Base-by-base conservation (phyloP, 2,329 filamentous ascomycete genomes). In the Aspergillus brunneoviolaceus region DNA sequence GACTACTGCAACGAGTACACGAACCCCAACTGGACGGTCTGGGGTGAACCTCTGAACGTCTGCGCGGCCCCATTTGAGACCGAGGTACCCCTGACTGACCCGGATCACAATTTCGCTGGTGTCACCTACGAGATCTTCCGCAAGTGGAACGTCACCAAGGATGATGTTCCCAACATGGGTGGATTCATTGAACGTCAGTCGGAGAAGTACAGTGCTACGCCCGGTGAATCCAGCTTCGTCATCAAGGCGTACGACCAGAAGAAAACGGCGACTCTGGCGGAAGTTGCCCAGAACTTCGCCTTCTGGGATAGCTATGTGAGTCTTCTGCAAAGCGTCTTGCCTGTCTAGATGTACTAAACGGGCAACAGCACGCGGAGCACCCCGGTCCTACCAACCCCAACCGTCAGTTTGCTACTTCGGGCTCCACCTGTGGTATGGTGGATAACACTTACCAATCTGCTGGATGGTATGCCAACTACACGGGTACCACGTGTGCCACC, bases 381-480 rank as follows among this genome's bases (percentile, higher is more conserved):
- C 75, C 76, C 2, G 76, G 76, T 7, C 75, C 76, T 12, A 79
- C 75, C 10, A 76, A 78, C 61, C 69, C 74, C 14, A 78, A 79
- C 58, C 72, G 75, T 27, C 75, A 77, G 58, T 77, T 75, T 52
- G 72, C 74, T 9, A 78, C 75, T 1, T 74, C 72, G 2, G 75
- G 74, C 11, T 74, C 74, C 0, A 67, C 66, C 12, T 74, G 73
- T 35, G 74, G 74, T 21, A 68, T 71, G 51, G 68, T 72, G 2
- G 71, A 72, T 39, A 75, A 75, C 51, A 69, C 67, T 3, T 49
- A 71, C 55, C 72, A 76, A 51, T 62, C 74, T 3, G 65, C 71
- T 7, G 74, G 71, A 2, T 72, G 70, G 55, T 73, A 60, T 54
- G 67, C 69, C 42, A 74, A 77, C 61, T 69, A 72, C 23, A 74